A percentile compares a stretch with the other conserved stretches of the same genome.
phyloP scores from a whole-genome alignment of 2,329 filamentous ascomycete genomes.

The Penicillium sp. region DNA sequence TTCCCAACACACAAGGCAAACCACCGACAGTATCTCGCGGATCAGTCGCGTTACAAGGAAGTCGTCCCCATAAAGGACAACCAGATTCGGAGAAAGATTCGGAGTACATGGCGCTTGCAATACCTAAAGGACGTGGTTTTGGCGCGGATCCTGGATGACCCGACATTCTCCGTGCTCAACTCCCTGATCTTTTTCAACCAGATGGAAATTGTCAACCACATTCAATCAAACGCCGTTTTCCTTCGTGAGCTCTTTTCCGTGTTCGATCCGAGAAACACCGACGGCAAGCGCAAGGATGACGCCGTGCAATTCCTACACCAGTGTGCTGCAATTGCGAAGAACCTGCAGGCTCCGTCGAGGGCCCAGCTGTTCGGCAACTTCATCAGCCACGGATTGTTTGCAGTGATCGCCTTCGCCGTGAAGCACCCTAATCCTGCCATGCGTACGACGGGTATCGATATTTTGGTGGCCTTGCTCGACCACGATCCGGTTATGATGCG shows the following conservation, averaged over 20 bases:
- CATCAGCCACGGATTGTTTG: conserved; percentile 76
- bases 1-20: conserved; percentile 98
- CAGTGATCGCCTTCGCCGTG: conserved; percentile 87
- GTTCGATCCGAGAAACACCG: conserved; percentile 62
- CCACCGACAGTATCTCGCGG: conserved; percentile 85
- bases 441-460: conserved; percentile 87
- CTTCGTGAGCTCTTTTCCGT: conserved; percentile 83
- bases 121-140: conserved; percentile 98
- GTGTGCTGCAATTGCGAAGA: conserved; percentile 91
- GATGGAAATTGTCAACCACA: conserved; percentile 91
- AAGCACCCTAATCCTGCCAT: conserved; percentile 78
- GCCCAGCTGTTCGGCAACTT: conserved; percentile 86
- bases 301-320: conserved; percentile 96
- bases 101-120: conserved; percentile 90
- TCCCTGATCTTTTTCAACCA: conserved; percentile 99
- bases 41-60: conserved; percentile 89
- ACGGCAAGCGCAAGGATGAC: conserved; percentile 76
- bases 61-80: conserved; percentile 87
- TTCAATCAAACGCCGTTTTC: conserved; percentile 76
- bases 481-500: conserved; percentile 94
- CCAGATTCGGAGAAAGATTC: conserved; percentile 80
- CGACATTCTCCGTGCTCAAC: conserved; percentile 95
- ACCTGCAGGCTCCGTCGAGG: conserved; percentile 76
- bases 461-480: conserved; percentile 89
- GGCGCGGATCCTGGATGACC: conserved; percentile 91